Conservation (phyloP, 2,329 filamentous ascomycete species). For the Pestalotiopsis sp. region DNA sequence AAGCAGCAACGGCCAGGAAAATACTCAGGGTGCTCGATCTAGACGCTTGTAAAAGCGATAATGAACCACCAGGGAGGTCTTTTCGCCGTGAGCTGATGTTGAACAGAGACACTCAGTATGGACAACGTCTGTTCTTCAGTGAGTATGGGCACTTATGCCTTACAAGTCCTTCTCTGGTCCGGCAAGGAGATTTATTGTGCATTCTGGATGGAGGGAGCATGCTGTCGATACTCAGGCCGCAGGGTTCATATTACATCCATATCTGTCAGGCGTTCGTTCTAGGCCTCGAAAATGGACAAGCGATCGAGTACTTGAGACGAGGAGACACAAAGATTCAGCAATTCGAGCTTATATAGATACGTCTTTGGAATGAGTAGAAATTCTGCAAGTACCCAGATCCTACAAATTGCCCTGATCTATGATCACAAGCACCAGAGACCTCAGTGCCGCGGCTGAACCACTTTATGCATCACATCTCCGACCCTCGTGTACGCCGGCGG, state of each 20-base stretch:
- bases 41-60: not conserved
- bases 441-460: not conserved
- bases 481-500: not conserved
- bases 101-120: too few species aligned
- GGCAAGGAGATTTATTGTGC: not conserved
- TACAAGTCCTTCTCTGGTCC: not conserved
- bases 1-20: not conserved
- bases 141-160: not conserved
- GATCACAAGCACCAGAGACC: too few species aligned
- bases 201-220: not conserved
- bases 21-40: not conserved
- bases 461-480: not conserved
- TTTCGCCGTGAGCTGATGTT: too few species aligned
- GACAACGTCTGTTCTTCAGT: not conserved
- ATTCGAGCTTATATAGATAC: not conserved
- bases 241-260: not conserved
- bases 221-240: not conserved
- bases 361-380: too few species aligned
- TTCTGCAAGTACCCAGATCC: too few species aligned
- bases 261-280: not conserved
- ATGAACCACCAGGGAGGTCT: too few species aligned
- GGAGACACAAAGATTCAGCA: not conserved
- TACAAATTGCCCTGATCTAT: too few species aligned
- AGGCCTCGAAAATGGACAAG: not conserved
- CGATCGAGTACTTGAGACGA: not conserved